Evolutionary conservation across 768 basidiomycete genomes (phyloP).

Genomic region (Xerocomus spinulosus): DNA sequence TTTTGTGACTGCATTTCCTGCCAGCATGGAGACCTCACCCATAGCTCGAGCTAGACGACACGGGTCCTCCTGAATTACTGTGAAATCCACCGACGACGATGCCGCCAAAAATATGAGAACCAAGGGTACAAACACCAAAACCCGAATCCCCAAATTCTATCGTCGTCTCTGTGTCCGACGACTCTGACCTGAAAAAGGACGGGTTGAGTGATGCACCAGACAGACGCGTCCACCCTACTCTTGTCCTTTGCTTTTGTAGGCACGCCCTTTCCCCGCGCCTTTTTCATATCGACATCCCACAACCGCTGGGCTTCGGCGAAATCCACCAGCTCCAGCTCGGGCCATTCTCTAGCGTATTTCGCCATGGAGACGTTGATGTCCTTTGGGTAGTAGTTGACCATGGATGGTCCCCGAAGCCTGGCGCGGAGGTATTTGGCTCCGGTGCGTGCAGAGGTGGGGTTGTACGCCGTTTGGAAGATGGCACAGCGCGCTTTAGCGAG

Average conservation of each 20-base stretch:
- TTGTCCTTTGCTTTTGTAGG: constrained; percentile 74
- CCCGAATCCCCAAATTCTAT: too few relatives aligned
- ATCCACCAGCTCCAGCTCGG: constrained; percentile 58
- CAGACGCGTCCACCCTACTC: constrained; percentile 39
- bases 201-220: background rate
- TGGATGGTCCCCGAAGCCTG: constrained; percentile 78
- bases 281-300: constrained; percentile 62
- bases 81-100: too few relatives aligned
- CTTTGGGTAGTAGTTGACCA: constrained; percentile 78
- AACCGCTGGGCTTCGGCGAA: constrained; percentile 63
- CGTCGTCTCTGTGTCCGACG: constrained; percentile 45
- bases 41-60: too few relatives aligned
- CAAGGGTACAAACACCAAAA: too few relatives aligned
- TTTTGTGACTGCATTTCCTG: too few relatives aligned
- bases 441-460: constrained; percentile 74
- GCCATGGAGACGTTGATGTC: constrained; percentile 54
- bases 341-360: constrained; percentile 45
- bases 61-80: too few relatives aligned
- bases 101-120: too few relatives aligned
- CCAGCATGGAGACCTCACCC: too few relatives aligned
- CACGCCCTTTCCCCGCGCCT: constrained; percentile 75
- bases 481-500: constrained; percentile 60
- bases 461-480: constrained; percentile 86
- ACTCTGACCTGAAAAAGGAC: constrained; percentile 42
- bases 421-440: constrained; percentile 89